Percentiles rank a stretch among this genome's conserved stretches.
Evolutionary conservation across 805 yeast genomes (phyloP).

Genomic region (Myxozyma sirexii): DNA sequence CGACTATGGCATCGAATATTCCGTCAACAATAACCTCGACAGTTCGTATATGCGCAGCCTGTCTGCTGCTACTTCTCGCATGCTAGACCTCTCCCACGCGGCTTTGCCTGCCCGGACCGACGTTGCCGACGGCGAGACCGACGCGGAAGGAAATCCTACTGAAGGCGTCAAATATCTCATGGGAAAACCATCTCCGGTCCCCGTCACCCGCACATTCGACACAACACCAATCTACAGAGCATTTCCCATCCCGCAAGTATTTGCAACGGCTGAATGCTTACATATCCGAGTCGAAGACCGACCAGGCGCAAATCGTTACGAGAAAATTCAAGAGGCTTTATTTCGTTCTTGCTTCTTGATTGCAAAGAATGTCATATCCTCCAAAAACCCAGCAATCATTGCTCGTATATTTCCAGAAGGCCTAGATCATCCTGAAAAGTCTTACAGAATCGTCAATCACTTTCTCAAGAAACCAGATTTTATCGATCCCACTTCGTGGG

Average conservation of each 20-base stretch:
- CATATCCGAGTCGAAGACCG: not conserved
- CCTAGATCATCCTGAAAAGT: not conserved
- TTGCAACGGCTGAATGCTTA: not conserved
- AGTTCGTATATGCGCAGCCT: not conserved
- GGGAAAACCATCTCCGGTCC: not conserved
- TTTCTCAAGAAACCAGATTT: not conserved
- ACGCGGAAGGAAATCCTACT: not conserved
- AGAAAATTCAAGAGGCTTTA: slow-evolving; percentile 9
- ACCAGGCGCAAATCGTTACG: slow-evolving; percentile 2
- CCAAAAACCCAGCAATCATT: not conserved
- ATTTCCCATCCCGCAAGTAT: not conserved
- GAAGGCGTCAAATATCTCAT: not conserved
- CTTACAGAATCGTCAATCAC: not conserved
- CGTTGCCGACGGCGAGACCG: not conserved
- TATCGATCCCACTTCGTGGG: slow-evolving; percentile 1
- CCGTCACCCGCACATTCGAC: not conserved
- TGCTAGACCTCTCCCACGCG: slow-evolving; percentile 5
- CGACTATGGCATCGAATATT: slow-evolving; percentile 11
- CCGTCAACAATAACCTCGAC: not conserved
- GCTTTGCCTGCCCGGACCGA: not conserved
- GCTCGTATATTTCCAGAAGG: slow-evolving; percentile 12
- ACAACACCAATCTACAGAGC: slow-evolving; percentile 3
- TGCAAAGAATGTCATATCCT: slow-evolving; percentile 3
- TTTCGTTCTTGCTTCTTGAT: slow-evolving; percentile 13
- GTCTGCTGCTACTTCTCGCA: slow-evolving; percentile 8